Conservation (phyloP, 768 basidiomycete genomes). For the Hemileccinum impolitum region DNA sequence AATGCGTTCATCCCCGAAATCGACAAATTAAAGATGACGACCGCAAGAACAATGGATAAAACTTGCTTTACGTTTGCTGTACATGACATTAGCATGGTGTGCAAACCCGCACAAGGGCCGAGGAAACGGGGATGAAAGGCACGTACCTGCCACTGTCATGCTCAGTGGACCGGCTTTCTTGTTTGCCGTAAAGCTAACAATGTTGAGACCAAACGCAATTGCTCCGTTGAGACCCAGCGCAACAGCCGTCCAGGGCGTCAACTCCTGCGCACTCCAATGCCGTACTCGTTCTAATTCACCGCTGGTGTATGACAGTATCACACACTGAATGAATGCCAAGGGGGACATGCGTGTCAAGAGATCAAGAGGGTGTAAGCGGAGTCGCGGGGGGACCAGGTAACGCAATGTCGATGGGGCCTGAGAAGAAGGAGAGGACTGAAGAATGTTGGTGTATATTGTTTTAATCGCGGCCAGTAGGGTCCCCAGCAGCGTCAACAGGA, state of each 20-base stretch:
- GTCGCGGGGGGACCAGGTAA: conserved; percentile 31
- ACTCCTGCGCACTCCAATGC: conserved; percentile 41
- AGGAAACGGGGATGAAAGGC: background rate
- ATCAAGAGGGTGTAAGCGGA: conserved; percentile 71
- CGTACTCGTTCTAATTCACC: conserved; percentile 76
- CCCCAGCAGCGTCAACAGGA: conserved; percentile 85
- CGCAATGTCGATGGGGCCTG: conserved; percentile 15
- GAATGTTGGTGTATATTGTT: conserved; percentile 85
- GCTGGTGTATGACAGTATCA: conserved; percentile 67
- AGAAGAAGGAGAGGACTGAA: conserved; percentile 46
- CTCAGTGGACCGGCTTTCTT: conserved; percentile 83
- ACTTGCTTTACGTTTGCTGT: conserved; percentile 92
- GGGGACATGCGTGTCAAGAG: conserved; percentile 89
- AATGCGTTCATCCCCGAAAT: conserved; percentile 77
- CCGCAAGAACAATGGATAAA: conserved; percentile 80
- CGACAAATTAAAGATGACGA: conserved; percentile 76
- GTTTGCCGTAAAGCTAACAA: conserved; percentile 96
- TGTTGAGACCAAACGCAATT: conserved; percentile 90
- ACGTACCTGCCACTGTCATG: conserved; percentile 86
- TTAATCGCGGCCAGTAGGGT: conserved; percentile 91
- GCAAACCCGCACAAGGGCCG: conserved; percentile 6
- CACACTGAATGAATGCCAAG: conserved; percentile 85
- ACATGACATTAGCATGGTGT: conserved; percentile 6
- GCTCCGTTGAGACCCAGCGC: conserved; percentile 74
- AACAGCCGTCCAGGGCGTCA: conserved; percentile 38